phyloP scores from a whole-genome alignment of 257 asterid genomes.

The Solanum clarkiae region DNA sequence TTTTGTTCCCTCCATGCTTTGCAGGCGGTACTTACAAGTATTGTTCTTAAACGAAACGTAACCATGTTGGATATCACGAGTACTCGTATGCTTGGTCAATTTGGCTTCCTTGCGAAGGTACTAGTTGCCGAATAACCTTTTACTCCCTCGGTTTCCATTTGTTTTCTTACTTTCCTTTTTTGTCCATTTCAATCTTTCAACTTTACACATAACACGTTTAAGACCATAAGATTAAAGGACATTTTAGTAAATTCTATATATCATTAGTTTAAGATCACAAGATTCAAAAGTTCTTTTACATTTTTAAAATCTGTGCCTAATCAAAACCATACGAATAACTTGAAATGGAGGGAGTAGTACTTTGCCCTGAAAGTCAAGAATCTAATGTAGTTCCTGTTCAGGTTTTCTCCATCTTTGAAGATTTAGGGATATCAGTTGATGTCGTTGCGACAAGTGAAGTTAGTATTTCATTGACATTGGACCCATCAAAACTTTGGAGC shows the following conservation, averaged over 20 bases:
- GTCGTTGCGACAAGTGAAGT: constrained; percentile 97
- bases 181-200: too few relatives aligned
- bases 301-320: background rate
- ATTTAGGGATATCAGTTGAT: constrained; percentile 88
- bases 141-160: background rate
- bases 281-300: background rate
- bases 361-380: background rate
- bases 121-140: background rate
- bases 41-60: constrained; percentile 76
- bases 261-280: background rate
- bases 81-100: constrained; percentile 92
- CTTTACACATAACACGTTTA: too few relatives aligned
- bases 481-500: constrained; percentile 95
- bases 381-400: constrained; percentile 9
- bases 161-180: background rate
- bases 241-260: background rate
- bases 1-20: background rate
- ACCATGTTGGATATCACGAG: constrained; percentile 90
- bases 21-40: constrained; percentile 92
- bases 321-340: background rate
- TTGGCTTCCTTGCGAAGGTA: constrained; percentile 90
- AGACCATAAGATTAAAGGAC: too few relatives aligned
- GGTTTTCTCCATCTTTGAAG: constrained; percentile 85
- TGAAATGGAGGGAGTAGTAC: background rate
- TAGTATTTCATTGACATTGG: constrained; percentile 81